phyloP scores from a whole-genome alignment of 2,329 filamentous ascomycete genomes.

The Cladosporium sp. region DNA sequence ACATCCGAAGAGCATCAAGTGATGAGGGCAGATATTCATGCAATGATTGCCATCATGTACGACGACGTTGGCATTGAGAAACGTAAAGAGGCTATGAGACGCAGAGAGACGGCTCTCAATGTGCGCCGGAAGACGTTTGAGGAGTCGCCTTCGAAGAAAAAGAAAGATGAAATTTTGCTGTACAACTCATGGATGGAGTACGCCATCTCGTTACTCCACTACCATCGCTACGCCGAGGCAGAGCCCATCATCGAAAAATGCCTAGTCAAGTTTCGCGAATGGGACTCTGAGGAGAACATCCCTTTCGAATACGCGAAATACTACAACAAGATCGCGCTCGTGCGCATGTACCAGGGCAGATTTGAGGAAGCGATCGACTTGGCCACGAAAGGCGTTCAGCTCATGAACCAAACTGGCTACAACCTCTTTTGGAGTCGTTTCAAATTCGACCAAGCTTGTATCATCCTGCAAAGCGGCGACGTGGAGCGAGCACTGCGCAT shows the following conservation, averaged over 20 bases:
- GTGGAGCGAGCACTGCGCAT: background rate
- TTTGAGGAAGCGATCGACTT: background rate
- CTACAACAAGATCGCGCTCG: slow-evolving; percentile 1
- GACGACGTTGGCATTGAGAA: background rate
- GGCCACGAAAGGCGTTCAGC: background rate
- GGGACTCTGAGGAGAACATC: background rate
- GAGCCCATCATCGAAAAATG: background rate
- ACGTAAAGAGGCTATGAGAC: background rate
- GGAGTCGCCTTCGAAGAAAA: background rate
- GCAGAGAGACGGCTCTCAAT: background rate
- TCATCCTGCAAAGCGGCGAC: background rate
- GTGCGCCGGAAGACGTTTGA: background rate
- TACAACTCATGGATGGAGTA: background rate
- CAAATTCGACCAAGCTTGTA: background rate
- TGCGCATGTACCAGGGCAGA: background rate
- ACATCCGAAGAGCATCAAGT: background rate
- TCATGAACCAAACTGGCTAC: background rate
- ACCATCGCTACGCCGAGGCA: too few species aligned
- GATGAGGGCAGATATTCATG: background rate
- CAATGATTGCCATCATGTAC: background rate
- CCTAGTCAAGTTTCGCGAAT: background rate
- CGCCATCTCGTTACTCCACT: too few species aligned
- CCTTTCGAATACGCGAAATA: slow-evolving; percentile 3
- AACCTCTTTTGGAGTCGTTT: background rate
- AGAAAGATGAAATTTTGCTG: background rate